These are phyloP conservation scores for Talaromyces amestolkiae DNA, from an alignment of 2,329 filamentous ascomycete genomes.

Conservation along the genomic window DNA sequence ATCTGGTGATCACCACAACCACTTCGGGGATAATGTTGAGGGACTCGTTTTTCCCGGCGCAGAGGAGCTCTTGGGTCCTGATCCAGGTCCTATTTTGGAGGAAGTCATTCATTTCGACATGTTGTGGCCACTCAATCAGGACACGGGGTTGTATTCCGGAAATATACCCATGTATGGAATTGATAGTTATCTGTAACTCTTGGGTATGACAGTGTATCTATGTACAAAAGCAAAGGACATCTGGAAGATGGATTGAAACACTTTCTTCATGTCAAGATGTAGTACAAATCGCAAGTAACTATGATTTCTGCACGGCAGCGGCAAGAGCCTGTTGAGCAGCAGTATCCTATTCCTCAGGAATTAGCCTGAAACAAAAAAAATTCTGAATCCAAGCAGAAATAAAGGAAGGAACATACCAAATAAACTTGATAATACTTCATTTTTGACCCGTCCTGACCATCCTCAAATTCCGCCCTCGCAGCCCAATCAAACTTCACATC, in stretches of 20 bases:
- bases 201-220: not conserved
- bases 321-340: slow-evolving; percentile 19
- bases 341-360: slow-evolving; percentile 17
- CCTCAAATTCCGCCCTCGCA: slow-evolving; percentile 36
- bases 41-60: slow-evolving; percentile 20
- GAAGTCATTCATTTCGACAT: slow-evolving; percentile 22
- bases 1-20: not conserved
- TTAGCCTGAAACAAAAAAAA: not conserved
- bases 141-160: slow-evolving; percentile 19
- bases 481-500: slow-evolving; percentile 40
- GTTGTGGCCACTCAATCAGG: slow-evolving; percentile 21
- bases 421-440: slow-evolving; percentile 44
- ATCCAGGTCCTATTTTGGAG: slow-evolving; percentile 19
- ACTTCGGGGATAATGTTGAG: slow-evolving; percentile 20
- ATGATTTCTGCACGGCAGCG: not conserved
- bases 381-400: not conserved
- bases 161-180: slow-evolving; percentile 23
- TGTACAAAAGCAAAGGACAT: not conserved
- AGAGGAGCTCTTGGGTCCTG: slow-evolving; percentile 19
- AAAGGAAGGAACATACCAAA: slow-evolving; percentile 30
- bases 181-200: slow-evolving; percentile 17
- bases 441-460: slow-evolving; percentile 27
- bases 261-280: not conserved
- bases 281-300: not conserved
- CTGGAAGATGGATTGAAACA: not conserved